A percentile compares a stretch with the other conserved stretches of the same genome.
phyloP scores from a whole-genome alignment of 345 rosid species.

The Tarenaya hassleriana region DNA sequence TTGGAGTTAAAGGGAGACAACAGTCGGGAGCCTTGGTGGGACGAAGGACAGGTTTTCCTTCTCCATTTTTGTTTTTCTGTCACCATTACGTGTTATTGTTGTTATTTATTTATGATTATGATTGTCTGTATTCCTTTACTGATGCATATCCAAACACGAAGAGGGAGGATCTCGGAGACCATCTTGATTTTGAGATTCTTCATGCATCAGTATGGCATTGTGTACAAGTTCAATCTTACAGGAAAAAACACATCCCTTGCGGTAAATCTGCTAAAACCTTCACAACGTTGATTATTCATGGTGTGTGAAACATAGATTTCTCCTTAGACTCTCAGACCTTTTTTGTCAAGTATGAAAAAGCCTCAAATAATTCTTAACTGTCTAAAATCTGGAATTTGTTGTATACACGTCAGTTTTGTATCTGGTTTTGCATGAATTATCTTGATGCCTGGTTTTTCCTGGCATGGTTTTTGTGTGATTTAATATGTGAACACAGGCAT shows the following conservation, averaged over 20 bases:
- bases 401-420: too few relatives aligned
- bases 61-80: slow-evolving; percentile 3
- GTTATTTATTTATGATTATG: neutral
- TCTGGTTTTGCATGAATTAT: too few relatives aligned
- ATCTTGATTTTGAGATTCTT: slow-evolving; percentile 82
- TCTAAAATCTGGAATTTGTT: too few relatives aligned
- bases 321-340: neutral
- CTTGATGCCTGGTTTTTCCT: too few relatives aligned
- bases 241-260: slow-evolving; percentile 59
- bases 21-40: slow-evolving; percentile 99
- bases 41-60: slow-evolving; percentile 82
- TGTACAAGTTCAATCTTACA: slow-evolving; percentile 84
- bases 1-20: slow-evolving; percentile 94
- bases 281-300: neutral
- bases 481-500: slow-evolving; percentile 98
- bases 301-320: neutral
- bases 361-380: too few relatives aligned
- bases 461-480: too few relatives aligned
- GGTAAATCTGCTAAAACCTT: slow-evolving; percentile 37
- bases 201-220: slow-evolving; percentile 87
- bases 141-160: slow-evolving; percentile 82
- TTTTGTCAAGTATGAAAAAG: too few relatives aligned
- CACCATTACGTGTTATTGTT: neutral
- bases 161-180: slow-evolving; percentile 92
- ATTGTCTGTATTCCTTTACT: slow-evolving; percentile 32